Percentiles rank a stretch among this genome's conserved stretches.
phyloP scores from a whole-genome alignment of 2,329 filamentous ascomycete species.

The Claviceps fusiformis region DNA sequence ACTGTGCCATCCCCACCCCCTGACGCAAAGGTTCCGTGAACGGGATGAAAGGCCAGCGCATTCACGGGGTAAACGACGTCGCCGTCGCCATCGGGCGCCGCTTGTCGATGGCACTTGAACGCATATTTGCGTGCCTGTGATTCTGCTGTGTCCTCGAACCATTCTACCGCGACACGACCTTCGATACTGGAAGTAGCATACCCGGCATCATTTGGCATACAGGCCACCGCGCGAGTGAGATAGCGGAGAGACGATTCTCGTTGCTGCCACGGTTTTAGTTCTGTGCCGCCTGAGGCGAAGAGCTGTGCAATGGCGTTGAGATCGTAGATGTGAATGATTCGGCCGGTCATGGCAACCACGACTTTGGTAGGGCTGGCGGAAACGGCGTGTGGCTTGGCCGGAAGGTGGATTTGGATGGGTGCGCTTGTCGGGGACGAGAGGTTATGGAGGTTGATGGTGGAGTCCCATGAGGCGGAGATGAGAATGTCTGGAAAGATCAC shows the following conservation, averaged over 20 bases:
- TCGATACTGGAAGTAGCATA: slow-evolving; percentile 91
- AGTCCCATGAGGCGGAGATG: slow-evolving; percentile 88
- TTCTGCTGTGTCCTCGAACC: slow-evolving; percentile 82
- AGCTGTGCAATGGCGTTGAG: slow-evolving; percentile 51
- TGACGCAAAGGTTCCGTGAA: slow-evolving; percentile 73
- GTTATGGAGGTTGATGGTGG: slow-evolving; percentile 74
- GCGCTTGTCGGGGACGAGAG: slow-evolving; percentile 35
- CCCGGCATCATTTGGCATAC: slow-evolving; percentile 92
- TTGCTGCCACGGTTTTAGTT: slow-evolving; percentile 74
- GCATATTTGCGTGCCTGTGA: slow-evolving; percentile 91
- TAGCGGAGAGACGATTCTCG: slow-evolving; percentile 92
- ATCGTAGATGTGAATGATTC: slow-evolving; percentile 91
- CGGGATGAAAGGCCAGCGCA: slow-evolving; percentile 74
- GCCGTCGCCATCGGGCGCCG: slow-evolving; percentile 44
- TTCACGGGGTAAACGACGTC: slow-evolving; percentile 90
- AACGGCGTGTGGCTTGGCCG: slow-evolving; percentile 80
- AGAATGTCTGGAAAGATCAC: slow-evolving; percentile 44
- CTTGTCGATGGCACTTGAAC: slow-evolving; percentile 93
- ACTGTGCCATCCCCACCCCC: slow-evolving; percentile 85
- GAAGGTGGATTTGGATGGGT: slow-evolving; percentile 56
- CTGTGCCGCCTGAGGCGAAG: slow-evolving; percentile 29
- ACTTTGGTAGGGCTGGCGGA: slow-evolving; percentile 66
- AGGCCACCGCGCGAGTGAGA: slow-evolving; percentile 82
- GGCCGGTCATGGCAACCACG: slow-evolving; percentile 89
- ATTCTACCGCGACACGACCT: slow-evolving; percentile 90